Evolutionary conservation across 2,329 filamentous ascomycete species (phyloP).

Genomic region (Metarhizium guizhouense): DNA sequence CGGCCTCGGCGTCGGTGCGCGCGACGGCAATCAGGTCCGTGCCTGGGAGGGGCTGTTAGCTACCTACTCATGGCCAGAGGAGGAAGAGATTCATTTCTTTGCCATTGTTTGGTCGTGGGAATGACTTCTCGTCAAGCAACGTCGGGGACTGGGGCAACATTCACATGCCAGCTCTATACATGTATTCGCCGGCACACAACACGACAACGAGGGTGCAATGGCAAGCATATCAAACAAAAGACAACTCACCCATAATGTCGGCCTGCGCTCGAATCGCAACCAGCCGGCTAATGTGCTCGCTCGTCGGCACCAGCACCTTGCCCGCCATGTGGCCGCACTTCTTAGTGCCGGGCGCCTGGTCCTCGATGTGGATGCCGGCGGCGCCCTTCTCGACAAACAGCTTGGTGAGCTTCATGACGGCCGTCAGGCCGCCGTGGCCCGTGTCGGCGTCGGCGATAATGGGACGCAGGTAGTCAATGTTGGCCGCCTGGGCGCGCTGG

Average conservation of each 20-base stretch:
- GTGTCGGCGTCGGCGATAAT: conserved; percentile 97
- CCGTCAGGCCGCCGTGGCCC: conserved; percentile 93
- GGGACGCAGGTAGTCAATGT: conserved; percentile 88
- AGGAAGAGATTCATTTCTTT: no score
- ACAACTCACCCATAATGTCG: conserved; percentile 79
- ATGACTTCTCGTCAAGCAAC: neutral
- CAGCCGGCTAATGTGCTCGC: conserved; percentile 95
- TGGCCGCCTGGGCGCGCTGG: conserved; percentile 63
- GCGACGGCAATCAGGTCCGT: conserved; percentile 84
- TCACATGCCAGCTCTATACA: neutral
- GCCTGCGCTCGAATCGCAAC: conserved; percentile 96
- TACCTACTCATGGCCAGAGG: no score
- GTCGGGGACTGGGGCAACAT: neutral
- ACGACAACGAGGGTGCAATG: neutral
- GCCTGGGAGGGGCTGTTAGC: conserved; percentile 32
- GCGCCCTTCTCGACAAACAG: conserved; percentile 94
- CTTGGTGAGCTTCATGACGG: conserved; percentile 98
- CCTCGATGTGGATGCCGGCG: conserved; percentile 96
- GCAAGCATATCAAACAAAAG: neutral
- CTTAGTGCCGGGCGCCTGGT: conserved; percentile 96
- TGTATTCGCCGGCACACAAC: no score
- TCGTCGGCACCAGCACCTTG: conserved; percentile 93
- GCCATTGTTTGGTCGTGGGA: no score
- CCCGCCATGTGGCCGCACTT: conserved; percentile 99
- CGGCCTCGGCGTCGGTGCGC: conserved; percentile 93